Evolutionary conservation across 139 green algal genomes (phyloP), one percentile per base, ranked within the genome.

Genomic region (Gonium pectorale): DNA sequence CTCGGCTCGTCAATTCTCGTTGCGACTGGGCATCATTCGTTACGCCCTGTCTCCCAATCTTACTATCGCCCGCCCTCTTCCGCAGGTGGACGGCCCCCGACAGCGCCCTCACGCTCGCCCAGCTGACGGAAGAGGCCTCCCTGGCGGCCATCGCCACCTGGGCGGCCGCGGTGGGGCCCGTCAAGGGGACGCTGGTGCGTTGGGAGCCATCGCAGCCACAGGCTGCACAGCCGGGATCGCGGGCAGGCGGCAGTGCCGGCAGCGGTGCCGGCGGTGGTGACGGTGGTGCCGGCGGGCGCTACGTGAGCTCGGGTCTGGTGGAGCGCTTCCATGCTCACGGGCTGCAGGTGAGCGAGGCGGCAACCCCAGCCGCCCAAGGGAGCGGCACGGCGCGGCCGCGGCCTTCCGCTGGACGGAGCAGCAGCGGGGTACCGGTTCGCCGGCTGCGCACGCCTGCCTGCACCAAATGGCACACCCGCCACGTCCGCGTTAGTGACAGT

Each of bases 251-350:
- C 6, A 15, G 41, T 67, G 37, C 9, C 43, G 54, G 41, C 40
- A 24, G 11, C 59, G 74, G 74, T 2, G 31, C 17, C 38, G 35
- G 56, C 56, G n/a, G 51, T 4, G 51, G 26, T 17, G 60, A 2
- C 21, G 54, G 27, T 5, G 24, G 43, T 7, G 40, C n/a, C 22
- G 40, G 27, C 3, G 75, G 78, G 6, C 46, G 46, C 3, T 85
- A 85, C 79, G 64, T 67, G 35, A 80, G 54, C 68, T 71, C 67
- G 11, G 81, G 81, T 1, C 40, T 86, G 43, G 69, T 80, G 54
- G 81, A 86, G 69, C 68, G 56, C 7, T 49, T 63, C 8, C 81
- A 81, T 17, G 31, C 41, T 0, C 54, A 79, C 52, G 54, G 54
- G 24, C 44, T 83, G 49, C 63, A 73, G 71, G 82, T 87, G 9